A percentile compares a stretch with the other conserved stretches of the same genome.
Evolutionary conservation across 257 asterid species (phyloP).

Genomic region (Ophiorrhiza pumila): DNA sequence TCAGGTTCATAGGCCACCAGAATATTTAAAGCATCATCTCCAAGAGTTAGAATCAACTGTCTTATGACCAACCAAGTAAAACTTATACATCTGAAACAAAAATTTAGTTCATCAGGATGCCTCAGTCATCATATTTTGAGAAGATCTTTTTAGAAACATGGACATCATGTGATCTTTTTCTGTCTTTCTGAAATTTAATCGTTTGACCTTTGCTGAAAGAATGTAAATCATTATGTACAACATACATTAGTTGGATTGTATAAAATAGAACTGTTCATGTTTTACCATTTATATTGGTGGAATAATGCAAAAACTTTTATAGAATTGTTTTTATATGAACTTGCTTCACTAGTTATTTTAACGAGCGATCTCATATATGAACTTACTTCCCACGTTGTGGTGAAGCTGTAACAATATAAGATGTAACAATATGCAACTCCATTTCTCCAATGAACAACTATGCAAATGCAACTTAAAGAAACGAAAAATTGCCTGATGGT

Average conservation of each 20-base stretch:
- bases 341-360: no score
- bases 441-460: no score
- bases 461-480: no score
- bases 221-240: background rate
- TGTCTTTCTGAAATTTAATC: background rate
- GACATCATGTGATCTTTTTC: background rate
- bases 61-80: background rate
- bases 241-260: background rate
- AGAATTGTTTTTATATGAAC: no score
- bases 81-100: background rate
- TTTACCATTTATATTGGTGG: no score
- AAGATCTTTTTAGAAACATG: background rate
- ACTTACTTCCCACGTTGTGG: no score
- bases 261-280: no score
- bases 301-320: no score
- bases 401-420: no score
- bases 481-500: no score
- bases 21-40: background rate
- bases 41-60: background rate
- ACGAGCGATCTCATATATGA: no score
- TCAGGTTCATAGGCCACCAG: background rate
- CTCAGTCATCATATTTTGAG: background rate
- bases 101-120: background rate
- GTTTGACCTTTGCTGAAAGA: background rate
- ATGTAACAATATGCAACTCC: no score